phyloP scores from a whole-genome alignment of 2,329 filamentous ascomycete species.

The Sclerotinia subarctica region DNA sequence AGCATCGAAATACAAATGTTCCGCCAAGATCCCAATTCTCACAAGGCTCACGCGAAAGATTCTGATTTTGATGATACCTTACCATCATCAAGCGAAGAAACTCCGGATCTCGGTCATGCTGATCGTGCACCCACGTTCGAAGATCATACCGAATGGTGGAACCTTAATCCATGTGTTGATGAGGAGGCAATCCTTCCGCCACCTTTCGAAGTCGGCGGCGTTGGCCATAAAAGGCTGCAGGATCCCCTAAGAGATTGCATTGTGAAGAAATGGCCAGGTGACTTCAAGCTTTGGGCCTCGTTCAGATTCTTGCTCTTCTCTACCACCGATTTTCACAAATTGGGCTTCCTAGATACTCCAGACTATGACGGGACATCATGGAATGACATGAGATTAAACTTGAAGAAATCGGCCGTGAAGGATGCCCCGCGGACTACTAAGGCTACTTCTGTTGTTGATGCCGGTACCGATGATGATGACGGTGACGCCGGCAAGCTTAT shows the following conservation, averaged over 20 bases:
- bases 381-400: neutral
- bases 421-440: neutral
- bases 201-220: slow-evolving; percentile 28
- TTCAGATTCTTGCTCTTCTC: slow-evolving; percentile 28
- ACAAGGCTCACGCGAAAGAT: neutral
- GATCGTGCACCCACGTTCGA: slow-evolving; percentile 26
- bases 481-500: neutral
- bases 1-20: slow-evolving; percentile 22
- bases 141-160: slow-evolving; percentile 26
- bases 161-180: slow-evolving; percentile 22
- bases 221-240: slow-evolving; percentile 14
- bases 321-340: slow-evolving; percentile 18
- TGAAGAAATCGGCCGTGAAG: neutral
- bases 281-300: slow-evolving; percentile 26
- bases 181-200: slow-evolving; percentile 16
- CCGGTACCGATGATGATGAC: neutral
- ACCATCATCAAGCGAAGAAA: neutral
- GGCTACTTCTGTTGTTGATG: neutral
- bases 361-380: neutral
- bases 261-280: slow-evolving; percentile 19
- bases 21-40: slow-evolving; percentile 7
- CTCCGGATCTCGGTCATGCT: neutral
- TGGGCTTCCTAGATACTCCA: slow-evolving; percentile 20
- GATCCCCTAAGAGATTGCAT: slow-evolving; percentile 23
- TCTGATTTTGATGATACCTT: neutral